These are phyloP conservation scores for Larix kaempferi DNA, from an alignment of 75 land plant genomes.

Conservation along the genomic window DNA sequence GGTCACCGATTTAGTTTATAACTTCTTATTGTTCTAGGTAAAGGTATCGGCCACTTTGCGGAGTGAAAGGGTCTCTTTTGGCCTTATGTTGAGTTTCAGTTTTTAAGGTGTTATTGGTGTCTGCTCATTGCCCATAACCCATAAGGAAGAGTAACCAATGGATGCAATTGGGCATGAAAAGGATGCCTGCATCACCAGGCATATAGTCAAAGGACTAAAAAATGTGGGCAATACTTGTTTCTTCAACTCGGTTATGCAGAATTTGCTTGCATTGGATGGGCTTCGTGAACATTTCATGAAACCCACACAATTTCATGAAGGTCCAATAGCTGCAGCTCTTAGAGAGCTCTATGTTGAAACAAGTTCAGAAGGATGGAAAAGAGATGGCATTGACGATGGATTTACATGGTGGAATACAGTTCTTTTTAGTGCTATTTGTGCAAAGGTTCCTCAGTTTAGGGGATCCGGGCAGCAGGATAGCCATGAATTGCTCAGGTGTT, in stretches of 20 bases:
- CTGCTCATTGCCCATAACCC: too few relatives aligned
- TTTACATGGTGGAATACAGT: conserved; percentile 39
- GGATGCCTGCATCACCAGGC: background rate
- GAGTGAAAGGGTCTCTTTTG: too few relatives aligned
- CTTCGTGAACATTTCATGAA: conserved; percentile 60
- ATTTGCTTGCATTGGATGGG: conserved; percentile 56
- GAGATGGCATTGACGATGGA: background rate
- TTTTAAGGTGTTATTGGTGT: too few relatives aligned
- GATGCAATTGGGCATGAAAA: too few relatives aligned
- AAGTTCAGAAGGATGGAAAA: background rate
- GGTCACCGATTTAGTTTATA: too few relatives aligned
- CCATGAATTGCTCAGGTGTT: conserved; percentile 81
- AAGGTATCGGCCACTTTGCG: too few relatives aligned
- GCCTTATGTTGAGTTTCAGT: too few relatives aligned
- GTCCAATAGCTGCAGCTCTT: conserved; percentile 58
- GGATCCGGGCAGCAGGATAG: conserved; percentile 97
- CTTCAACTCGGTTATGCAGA: conserved; percentile 92
- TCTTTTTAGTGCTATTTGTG: conserved; percentile 67
- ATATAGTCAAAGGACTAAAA: conserved; percentile 54
- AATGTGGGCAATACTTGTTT: conserved; percentile 97
- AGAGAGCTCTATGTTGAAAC: conserved; percentile 67
- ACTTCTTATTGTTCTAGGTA: too few relatives aligned
- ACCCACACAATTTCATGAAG: conserved; percentile 21
- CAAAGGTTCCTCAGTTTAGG: conserved; percentile 86
- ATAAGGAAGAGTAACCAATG: too few relatives aligned